Conservation (phyloP, 1,284 basidiomycete species). For the Volvariella surrecta region DNA sequence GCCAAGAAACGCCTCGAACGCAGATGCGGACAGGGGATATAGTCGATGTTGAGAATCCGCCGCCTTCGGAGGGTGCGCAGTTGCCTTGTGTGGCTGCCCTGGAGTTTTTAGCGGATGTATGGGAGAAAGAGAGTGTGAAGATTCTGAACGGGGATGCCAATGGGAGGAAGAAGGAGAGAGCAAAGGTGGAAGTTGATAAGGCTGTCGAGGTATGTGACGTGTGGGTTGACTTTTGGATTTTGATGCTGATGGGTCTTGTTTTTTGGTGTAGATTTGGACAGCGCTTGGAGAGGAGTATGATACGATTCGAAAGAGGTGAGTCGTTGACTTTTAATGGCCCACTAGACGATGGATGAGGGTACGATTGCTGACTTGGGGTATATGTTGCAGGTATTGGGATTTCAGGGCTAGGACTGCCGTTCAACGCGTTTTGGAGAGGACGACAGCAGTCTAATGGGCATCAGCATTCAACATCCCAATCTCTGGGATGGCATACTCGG, state of each 20-base stretch:
- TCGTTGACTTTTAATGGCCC: not conserved
- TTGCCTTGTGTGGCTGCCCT: slow-evolving; percentile 72
- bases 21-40: slow-evolving; percentile 27
- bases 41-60: slow-evolving; percentile 68
- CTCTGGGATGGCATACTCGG: no score
- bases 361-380: no score
- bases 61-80: slow-evolving; percentile 56
- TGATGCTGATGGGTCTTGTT: not conserved
- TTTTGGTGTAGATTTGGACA: slow-evolving; percentile 49
- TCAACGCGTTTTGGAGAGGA: no score
- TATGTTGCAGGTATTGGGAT: no score
- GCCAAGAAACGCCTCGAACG: no score
- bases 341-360: no score
- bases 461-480: no score
- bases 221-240: slow-evolving; percentile 2
- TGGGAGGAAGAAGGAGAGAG: slow-evolving; percentile 4
- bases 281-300: slow-evolving; percentile 67
- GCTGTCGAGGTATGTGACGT: slow-evolving; percentile 37
- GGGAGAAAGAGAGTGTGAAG: slow-evolving; percentile 26
- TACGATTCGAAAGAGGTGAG: slow-evolving; percentile 71
- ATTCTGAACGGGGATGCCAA: slow-evolving; percentile 29
- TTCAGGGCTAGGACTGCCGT: no score
- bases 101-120: slow-evolving; percentile 81
- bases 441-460: no score
- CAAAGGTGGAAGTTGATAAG: slow-evolving; percentile 29